These are phyloP conservation scores for Fusarium napiforme DNA, from an alignment of 2,329 filamentous ascomycete species.

Conservation along the genomic window DNA sequence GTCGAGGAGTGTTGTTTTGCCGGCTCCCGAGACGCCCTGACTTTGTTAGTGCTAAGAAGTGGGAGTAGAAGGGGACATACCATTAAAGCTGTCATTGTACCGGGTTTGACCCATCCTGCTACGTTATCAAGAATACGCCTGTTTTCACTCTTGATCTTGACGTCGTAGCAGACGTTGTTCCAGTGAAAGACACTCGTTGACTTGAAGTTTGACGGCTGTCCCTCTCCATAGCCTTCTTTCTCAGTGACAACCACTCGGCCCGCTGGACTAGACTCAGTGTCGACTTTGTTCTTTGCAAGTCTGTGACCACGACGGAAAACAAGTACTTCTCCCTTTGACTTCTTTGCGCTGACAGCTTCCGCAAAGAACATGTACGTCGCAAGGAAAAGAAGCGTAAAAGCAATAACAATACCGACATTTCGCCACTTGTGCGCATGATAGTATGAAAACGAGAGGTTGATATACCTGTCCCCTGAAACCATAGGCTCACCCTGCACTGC, in stretches of 20 bases:
- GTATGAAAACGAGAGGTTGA: constrained; percentile 57
- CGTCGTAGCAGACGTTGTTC: constrained; percentile 78
- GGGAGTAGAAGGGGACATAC: constrained; percentile 45
- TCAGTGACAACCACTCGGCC: constrained; percentile 10
- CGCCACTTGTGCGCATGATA: constrained; percentile 61
- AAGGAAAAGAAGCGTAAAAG: constrained; percentile 60
- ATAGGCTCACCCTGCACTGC: constrained; percentile 55
- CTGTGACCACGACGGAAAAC: constrained; percentile 62
- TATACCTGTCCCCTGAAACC: constrained; percentile 60
- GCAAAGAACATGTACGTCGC: constrained; percentile 60
- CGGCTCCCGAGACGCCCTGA: constrained; percentile 76
- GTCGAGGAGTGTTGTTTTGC: constrained; percentile 88
- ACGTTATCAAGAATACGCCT: constrained; percentile 82
- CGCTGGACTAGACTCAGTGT: constrained; percentile 24
- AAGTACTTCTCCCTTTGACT: constrained; percentile 70
- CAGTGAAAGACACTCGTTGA: constrained; percentile 84
- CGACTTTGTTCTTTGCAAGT: background rate
- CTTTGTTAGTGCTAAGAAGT: no score
- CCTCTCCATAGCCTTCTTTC: constrained; percentile 23
- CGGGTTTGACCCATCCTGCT: constrained; percentile 90
- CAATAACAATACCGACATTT: constrained; percentile 67
- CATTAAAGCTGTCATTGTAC: constrained; percentile 87
- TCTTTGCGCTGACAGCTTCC: constrained; percentile 59
- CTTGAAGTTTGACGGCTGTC: constrained; percentile 42
- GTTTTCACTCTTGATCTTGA: constrained; percentile 78